Conservation (phyloP, 352 stramenopile species). For the Pythium sp. region DNA sequence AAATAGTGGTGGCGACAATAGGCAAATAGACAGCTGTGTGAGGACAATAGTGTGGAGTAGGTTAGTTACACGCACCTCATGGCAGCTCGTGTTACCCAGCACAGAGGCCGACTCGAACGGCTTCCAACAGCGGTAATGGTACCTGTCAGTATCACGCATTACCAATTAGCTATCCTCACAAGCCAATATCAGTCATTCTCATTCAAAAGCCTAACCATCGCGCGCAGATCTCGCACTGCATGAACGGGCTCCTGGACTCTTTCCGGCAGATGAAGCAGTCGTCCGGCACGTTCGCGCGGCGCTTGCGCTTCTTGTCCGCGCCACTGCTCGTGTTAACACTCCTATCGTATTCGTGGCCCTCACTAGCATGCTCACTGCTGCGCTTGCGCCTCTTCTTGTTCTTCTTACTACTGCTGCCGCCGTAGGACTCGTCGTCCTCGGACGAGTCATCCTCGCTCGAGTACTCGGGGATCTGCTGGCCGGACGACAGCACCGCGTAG, state of each 20-base stretch:
- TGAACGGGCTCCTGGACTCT: constrained; percentile 42
- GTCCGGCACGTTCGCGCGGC: constrained; percentile 24
- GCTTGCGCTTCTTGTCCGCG: constrained; percentile 24
- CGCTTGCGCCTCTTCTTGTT: constrained; percentile 7
- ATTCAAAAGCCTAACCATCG: constrained; percentile 37
- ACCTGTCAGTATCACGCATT: constrained; percentile 22
- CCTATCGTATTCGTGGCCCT: neutral
- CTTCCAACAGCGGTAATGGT: constrained; percentile 48
- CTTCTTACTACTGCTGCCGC: constrained; percentile 15
- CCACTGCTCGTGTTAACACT: neutral
- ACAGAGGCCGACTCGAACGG: constrained; percentile 56
- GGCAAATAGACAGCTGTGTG: neutral
- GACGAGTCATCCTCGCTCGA: constrained; percentile 61
- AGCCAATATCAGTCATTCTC: neutral
- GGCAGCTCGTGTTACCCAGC: constrained; percentile 73
- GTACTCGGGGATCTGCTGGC: constrained; percentile 79
- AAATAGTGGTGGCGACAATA: neutral
- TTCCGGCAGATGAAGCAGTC: constrained; percentile 64
- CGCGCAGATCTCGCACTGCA: constrained; percentile 74
- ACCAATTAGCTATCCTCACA: neutral
- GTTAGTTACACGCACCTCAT: constrained; percentile 31
- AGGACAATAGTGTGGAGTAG: neutral
- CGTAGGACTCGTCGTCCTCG: constrained; percentile 47
- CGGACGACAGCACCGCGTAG: constrained; percentile 75
- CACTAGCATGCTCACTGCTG: neutral